Evolutionary conservation across 2,329 filamentous ascomycete species (phyloP).

Genomic region (Acrocalymma vagum): DNA sequence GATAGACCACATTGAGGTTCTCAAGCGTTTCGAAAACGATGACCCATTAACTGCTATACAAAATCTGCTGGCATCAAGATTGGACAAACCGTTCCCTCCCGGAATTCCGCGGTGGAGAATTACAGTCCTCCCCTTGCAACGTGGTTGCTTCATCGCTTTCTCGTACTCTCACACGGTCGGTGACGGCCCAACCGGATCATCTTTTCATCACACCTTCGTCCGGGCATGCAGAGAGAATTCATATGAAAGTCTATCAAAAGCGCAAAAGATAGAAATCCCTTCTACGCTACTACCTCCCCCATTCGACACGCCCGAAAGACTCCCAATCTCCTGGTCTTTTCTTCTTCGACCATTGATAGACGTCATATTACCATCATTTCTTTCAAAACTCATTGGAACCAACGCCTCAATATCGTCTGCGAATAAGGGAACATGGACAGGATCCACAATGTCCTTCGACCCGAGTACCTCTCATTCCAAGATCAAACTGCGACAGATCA

Average conservation of each 20-base stretch:
- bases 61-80: constrained; percentile 8
- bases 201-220: constrained; percentile 55
- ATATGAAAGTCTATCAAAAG: constrained; percentile 1
- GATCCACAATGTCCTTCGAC: constrained; percentile 34
- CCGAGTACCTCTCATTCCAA: constrained; percentile 33
- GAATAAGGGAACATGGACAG: constrained; percentile 46
- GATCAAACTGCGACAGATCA: constrained; percentile 43
- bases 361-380: constrained; percentile 46
- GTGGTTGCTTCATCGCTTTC: constrained; percentile 46
- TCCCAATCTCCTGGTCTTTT: constrained; percentile 56
- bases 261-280: too few species aligned
- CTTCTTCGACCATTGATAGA: constrained; percentile 52
- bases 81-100: constrained; percentile 31
- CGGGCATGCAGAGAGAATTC: constrained; percentile 20
- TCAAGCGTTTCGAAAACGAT: constrained; percentile 9
- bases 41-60: constrained; percentile 1
- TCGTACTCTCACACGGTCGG: constrained; percentile 54
- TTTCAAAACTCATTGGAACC: constrained; percentile 45
- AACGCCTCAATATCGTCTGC: constrained; percentile 29
- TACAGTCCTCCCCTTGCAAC: constrained; percentile 42
- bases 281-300: constrained; percentile 43
- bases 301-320: constrained; percentile 48
- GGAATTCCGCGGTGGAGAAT: constrained; percentile 54
- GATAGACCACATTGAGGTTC: constrained; percentile 49
- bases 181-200: constrained; percentile 53